Percentiles rank a stretch among this genome's conserved stretches.
Evolutionary conservation across 495 filamentous ascomycete species (phyloP).

Genomic region (Podospora didyma): DNA sequence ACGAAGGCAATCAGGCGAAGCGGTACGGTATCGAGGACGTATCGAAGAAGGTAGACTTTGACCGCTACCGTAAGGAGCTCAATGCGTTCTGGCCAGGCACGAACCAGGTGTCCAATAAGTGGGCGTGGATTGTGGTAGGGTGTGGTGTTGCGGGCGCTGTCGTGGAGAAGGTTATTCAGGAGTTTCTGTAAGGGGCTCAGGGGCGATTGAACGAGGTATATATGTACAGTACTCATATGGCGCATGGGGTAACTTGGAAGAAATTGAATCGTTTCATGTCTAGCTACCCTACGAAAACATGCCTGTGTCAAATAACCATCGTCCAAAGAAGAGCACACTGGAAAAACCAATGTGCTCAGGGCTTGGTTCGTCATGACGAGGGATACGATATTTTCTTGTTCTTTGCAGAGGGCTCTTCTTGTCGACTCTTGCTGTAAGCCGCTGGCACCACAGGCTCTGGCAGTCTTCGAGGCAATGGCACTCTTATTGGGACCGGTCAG

Average conservation of each 20-base stretch:
- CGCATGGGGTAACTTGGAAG: neutral
- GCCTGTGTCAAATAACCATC: no score
- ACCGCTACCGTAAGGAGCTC: conserved; percentile 44
- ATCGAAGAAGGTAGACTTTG: conserved; percentile 48
- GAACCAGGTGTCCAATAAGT: conserved; percentile 46
- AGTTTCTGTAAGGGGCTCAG: neutral
- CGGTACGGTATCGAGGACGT: conserved; percentile 44
- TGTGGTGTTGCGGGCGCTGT: conserved; percentile 35
- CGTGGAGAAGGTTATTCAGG: conserved; percentile 18
- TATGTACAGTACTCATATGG: neutral
- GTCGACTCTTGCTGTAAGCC: no score
- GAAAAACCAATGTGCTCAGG: no score
- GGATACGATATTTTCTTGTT: no score
- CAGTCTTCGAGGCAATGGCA: no score
- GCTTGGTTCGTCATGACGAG: no score
- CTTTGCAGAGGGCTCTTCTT: no score
- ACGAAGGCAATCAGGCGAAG: conserved; percentile 45
- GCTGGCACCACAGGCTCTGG: no score
- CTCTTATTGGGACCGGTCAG: no score
- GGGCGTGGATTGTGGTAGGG: conserved; percentile 49
- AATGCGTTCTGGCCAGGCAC: conserved; percentile 57
- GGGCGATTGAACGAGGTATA: neutral
- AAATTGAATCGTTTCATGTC: no score
- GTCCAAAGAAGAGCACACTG: no score
- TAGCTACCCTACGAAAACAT: no score